These are phyloP conservation scores for Scutellaria minor DNA, from an alignment of 257 asterid genomes.

Conservation along the genomic window DNA sequence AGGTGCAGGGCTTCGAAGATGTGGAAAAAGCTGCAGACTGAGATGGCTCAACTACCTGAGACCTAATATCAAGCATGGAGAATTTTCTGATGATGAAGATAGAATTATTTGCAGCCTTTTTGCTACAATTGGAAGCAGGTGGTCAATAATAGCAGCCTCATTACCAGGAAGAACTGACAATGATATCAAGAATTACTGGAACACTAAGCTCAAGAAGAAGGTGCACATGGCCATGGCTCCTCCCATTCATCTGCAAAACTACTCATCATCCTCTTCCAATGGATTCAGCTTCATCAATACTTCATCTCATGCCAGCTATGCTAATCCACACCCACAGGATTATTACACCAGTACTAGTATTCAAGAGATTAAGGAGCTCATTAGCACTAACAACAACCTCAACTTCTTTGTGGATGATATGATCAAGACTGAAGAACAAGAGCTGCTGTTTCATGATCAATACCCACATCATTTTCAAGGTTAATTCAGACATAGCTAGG, in stretches of 20 bases:
- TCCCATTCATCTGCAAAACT: no score
- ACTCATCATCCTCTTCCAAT: background rate
- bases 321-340: slow-evolving; percentile 35
- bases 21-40: slow-evolving; percentile 88
- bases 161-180: slow-evolving; percentile 89
- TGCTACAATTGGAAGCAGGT: slow-evolving; percentile 81
- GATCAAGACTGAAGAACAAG: slow-evolving; percentile 56
- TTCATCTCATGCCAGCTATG: no score
- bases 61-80: slow-evolving; percentile 85
- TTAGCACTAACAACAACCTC: slow-evolving; percentile 50
- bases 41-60: slow-evolving; percentile 91
- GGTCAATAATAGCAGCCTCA: slow-evolving; percentile 76
- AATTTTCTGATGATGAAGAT: slow-evolving; percentile 75
- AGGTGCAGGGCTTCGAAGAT: slow-evolving; percentile 59
- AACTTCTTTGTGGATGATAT: slow-evolving; percentile 50
- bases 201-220: slow-evolving; percentile 86
- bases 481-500: no score
- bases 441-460: slow-evolving; percentile 28
- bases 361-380: slow-evolving; percentile 76
- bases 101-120: slow-evolving; percentile 69
- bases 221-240: no score
- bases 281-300: no score
- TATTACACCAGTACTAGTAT: slow-evolving; percentile 44
- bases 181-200: slow-evolving; percentile 91
- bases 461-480: background rate